Base-by-base conservation (phyloP, 495 filamentous ascomycete species). In the Oleoguttula mirabilis region DNA sequence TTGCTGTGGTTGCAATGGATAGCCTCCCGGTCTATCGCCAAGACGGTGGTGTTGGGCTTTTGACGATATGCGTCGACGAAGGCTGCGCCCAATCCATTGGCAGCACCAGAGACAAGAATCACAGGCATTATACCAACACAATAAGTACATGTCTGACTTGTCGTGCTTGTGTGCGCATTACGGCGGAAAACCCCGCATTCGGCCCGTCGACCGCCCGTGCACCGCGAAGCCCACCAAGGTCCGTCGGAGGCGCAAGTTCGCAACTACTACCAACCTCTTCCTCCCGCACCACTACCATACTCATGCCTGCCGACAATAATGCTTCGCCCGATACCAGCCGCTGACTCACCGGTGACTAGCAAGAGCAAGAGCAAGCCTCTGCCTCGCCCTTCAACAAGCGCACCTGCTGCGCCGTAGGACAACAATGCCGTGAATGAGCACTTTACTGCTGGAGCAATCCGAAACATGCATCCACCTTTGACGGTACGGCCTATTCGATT, bases 21-120 rank as follows among this genome's bases (percentile, higher is more conserved):
- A 10, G 40, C 20, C 4, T 32, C 10, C 20, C 21, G 34, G 39
- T 55, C 53, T 17, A 52, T 38, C 4, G 50, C 53, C 21, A 49
- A 27, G 22, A 55, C 36, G 6, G 27, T 12, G 10, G 38, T 45
- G 3, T 45, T 24, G 12, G 21, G 15, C 17, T 41, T 32, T 11
- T 14, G 6, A 3, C 32, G 15, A 24, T 54, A 56, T 1, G 47
- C 46, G 3, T 43, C 43, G n/a, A 47, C 25, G 27, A 56, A 54
- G 17, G 51, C 54, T 1, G 44, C 42, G n/a, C 54, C 54, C 11
- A 56, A 47, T 1, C 54, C 54, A 36, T 39, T 49, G 39, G 50
- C 50, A 1, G 54, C 54, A n/a, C 54, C 54, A 0, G 50, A 40
- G 5, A 56, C 10, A 12, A 5, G 25, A 3, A 21, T 39, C 16